Evolutionary conservation across 768 basidiomycete species (phyloP), one percentile per base, ranked within the genome.

Genomic region (Russula foetens): DNA sequence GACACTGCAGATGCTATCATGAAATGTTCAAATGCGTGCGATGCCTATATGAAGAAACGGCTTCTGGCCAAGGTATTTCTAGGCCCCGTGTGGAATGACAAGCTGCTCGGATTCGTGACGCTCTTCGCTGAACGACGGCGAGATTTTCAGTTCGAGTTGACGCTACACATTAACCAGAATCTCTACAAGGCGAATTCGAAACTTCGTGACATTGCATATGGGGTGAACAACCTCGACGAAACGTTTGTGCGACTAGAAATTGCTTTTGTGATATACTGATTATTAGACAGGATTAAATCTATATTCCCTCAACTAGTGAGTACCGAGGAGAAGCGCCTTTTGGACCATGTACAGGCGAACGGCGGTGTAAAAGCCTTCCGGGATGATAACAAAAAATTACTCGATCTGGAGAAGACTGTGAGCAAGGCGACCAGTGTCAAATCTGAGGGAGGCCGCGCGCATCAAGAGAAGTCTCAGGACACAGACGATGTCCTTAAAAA

Each of bases 11-110:
- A 69, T 3, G 72, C 73, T 31, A 73, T 74, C 60, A 69, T 68
- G 47, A 29, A 58, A 2, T 74, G 73, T 53, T 71, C 67, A 15
- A 74, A 71, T 44, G 54, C 65, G 1, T 74, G 73, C 56, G 71
- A 74, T 49, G 66, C 71, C 0, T 75, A 74, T 56, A 53, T 59
- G 7, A 71, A 71, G 65, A 73, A 71, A 63, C 62, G 52, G 11
- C 63, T 66, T 9, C 54, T 73, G 28, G 67, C 67, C 21, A 69
- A 69, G 59, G 67, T 74, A 8, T 43, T 74, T 23, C 56, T 66
- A 9, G 59, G 71, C 4, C 55, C 68, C 2, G 15, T 63, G 28
- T 74, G 73, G 73, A 69, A 73, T 48, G 41, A 29, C 14, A 66
- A 56, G 21, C 60, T 74, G 11, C 56, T 67, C 29, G 43, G 26